Conservation (phyloP, 2,329 filamentous ascomycete species). For the Thielaviopsis punctulata region DNA sequence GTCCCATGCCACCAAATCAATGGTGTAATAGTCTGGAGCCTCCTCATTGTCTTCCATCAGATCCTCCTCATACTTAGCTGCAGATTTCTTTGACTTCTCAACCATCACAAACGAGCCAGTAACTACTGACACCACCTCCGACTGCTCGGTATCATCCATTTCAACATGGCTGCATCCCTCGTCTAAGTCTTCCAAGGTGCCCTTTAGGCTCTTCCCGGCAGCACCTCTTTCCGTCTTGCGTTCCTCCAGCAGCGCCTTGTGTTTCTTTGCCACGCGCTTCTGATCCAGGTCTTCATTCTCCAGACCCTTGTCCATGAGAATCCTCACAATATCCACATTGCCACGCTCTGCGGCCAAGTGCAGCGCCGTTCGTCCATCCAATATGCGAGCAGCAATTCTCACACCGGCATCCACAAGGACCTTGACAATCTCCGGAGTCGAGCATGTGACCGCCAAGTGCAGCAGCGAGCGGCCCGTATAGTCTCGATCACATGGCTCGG, state of each 20-base stretch:
- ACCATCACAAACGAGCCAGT: conserved; percentile 66
- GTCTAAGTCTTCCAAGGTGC: conserved; percentile 11
- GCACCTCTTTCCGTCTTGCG: conserved; percentile 6
- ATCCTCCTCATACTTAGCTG: conserved; percentile 23
- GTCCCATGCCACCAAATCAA: conserved; percentile 70
- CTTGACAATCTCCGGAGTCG: conserved; percentile 52
- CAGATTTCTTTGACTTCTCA: conserved; percentile 25
- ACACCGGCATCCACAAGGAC: conserved; percentile 55
- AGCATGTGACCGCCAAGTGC: conserved; percentile 55
- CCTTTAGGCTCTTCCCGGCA: neutral
- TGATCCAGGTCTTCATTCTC: conserved; percentile 54
- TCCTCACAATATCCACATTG: conserved; percentile 48
- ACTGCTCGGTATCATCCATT: conserved; percentile 33
- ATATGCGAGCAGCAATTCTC: conserved; percentile 54
- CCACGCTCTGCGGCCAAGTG: conserved; percentile 64
- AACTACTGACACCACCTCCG: conserved; percentile 30
- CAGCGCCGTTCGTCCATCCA: conserved; percentile 67
- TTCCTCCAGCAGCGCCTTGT: conserved; percentile 18
- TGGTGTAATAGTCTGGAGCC: conserved; percentile 64
- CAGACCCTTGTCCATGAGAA: conserved; percentile 56
- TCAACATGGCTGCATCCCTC: conserved; percentile 27
- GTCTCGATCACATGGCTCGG: conserved; percentile 57
- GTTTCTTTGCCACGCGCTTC: conserved; percentile 34
- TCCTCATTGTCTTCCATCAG: conserved; percentile 38
- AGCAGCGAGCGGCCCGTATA: conserved; percentile 65